Evolutionary conservation across 2,329 filamentous ascomycete species (phyloP).

Genomic region (Colletotrichum incanum): DNA sequence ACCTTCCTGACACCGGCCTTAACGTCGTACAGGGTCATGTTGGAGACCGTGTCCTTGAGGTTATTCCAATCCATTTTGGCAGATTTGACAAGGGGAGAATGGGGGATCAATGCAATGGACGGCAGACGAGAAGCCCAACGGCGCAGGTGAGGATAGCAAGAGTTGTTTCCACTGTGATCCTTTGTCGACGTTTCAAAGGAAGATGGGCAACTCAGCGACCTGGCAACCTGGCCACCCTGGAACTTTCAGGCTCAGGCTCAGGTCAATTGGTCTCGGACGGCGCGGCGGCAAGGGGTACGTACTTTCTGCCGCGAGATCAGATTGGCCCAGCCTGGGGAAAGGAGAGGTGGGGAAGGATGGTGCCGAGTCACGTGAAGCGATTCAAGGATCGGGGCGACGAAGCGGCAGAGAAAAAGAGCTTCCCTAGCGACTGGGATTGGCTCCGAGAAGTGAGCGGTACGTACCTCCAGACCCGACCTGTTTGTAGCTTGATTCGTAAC

Average conservation of each 20-base stretch:
- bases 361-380: slow-evolving; percentile 9
- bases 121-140: slow-evolving; percentile 14
- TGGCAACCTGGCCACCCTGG: slow-evolving; percentile 43
- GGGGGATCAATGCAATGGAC: slow-evolving; percentile 24
- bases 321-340: slow-evolving; percentile 9
- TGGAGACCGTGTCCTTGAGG: slow-evolving; percentile 89
- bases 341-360: slow-evolving; percentile 15
- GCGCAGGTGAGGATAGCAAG: slow-evolving; percentile 14
- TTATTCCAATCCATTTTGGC: slow-evolving; percentile 86
- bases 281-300: slow-evolving; percentile 38
- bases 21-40: slow-evolving; percentile 93
- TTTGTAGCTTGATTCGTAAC: slow-evolving; percentile 20
- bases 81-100: slow-evolving; percentile 5
- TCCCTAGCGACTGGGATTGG: slow-evolving; percentile 13
- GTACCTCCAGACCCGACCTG: background rate
- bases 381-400: background rate
- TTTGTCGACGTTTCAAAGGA: slow-evolving; percentile 44
- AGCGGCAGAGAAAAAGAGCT: background rate
- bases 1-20: slow-evolving; percentile 96
- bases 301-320: background rate
- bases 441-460: background rate
- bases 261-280: slow-evolving; percentile 34
- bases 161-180: slow-evolving; percentile 22
- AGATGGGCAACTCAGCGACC: slow-evolving; percentile 31
- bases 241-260: slow-evolving; percentile 42